Base-by-base conservation (phyloP, 768 basidiomycete genomes). In the Tulasnella sp. region DNA sequence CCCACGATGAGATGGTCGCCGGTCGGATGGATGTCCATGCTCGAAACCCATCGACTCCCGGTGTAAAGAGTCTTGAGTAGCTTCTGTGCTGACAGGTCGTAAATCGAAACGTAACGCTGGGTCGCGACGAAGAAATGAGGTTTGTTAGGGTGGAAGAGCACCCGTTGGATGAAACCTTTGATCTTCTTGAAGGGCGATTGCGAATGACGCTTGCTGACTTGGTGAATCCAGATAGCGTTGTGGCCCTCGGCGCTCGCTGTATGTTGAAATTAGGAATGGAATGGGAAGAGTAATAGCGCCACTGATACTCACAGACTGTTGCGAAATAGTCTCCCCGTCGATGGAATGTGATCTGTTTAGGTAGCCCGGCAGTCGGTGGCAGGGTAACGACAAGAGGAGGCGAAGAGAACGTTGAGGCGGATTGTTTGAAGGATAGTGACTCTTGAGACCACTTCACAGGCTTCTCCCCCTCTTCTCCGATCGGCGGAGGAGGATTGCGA, bases 101-200 rank as follows among this genome's bases (percentile, higher is more conserved):
- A 99, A 75, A 98, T 80, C 74, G 95, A 87, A 76, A 99, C 90
- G 80, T 97, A 95, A 79, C 95, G 92, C 79, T 98, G 95, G 7
- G 97, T 99, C 52, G 97, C 97, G 66, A 98, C 96, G 77, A 98
- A 98, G 85, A 99, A 97, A 80, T 95, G 88, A 5, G 97, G 94
- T 80, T 94, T 94, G 35, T 84, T 81, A 4, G 97, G 97, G 81
- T 99, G 97, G 87, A 99, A 99, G 47, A 91, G 84, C 26, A 97
- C 95, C 63, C 89, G 81, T 80, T 99, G 97, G 11, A 98, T 90
- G 16, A 86, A 78, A 36, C 97, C 97, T 80, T 92, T 92, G 75
- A 96, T 87, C 80, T 94, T 95, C 80, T 90, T 94, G 88, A 99
- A 98, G 11, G 97, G 97, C 5, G 95, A 93, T 81, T 99, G 97